These are phyloP conservation scores for Acanthamoeba castellanii DNA, from an alignment of 208 protist species.

Conservation along the genomic window DNA sequence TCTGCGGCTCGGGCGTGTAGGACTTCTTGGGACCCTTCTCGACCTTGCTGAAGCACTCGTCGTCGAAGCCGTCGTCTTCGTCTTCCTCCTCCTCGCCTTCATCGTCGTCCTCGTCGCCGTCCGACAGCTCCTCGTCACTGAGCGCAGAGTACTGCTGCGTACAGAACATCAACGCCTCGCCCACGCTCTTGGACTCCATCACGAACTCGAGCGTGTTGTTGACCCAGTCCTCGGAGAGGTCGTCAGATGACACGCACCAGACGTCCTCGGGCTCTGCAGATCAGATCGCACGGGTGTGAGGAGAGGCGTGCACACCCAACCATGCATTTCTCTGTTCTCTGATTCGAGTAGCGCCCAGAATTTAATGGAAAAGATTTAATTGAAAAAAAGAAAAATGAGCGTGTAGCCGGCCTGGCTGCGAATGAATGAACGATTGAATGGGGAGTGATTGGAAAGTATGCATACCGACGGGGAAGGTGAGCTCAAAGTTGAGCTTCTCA, in stretches of 20 bases:
- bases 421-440: too few species aligned
- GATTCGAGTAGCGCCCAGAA: not conserved
- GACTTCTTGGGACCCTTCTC: slow-evolving; percentile 36
- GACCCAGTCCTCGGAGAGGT: slow-evolving; percentile 32
- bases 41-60: slow-evolving; percentile 17
- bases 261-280: slow-evolving; percentile 25
- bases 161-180: not conserved
- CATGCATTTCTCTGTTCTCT: too few species aligned
- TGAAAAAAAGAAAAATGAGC: not conserved
- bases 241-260: slow-evolving; percentile 24
- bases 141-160: slow-evolving; percentile 25
- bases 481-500: slow-evolving; percentile 5
- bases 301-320: too few species aligned
- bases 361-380: not conserved
- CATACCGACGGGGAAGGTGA: not conserved
- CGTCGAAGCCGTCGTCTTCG: not conserved
- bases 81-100: slow-evolving; percentile 22
- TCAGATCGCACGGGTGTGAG: too few species aligned
- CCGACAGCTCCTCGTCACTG: slow-evolving; percentile 27
- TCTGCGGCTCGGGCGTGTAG: slow-evolving; percentile 36
- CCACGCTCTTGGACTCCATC: slow-evolving; percentile 1
- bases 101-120: slow-evolving; percentile 19
- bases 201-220: slow-evolving; percentile 12
- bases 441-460: not conserved
- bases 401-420: not conserved